These are phyloP conservation scores for Hyaloperonospora brassicae DNA, from an alignment of 352 stramenopile species.

Conservation along the genomic window DNA sequence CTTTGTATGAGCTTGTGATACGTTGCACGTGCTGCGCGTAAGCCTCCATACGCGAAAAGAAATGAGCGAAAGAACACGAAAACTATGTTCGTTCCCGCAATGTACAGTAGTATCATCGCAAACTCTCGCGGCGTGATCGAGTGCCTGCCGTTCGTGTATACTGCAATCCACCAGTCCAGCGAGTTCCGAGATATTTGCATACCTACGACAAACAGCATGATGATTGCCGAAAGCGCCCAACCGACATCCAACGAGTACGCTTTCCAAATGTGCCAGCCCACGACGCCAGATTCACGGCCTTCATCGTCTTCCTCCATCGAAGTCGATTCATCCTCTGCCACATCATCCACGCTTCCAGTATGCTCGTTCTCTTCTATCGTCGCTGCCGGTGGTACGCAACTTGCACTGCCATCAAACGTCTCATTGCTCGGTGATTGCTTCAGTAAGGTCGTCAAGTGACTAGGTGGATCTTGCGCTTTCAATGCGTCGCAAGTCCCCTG, in stretches of 20 bases:
- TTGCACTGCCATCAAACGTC: neutral
- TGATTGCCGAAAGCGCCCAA: conserved; percentile 31
- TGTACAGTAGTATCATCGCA: conserved; percentile 47
- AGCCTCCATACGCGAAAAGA: conserved; percentile 74
- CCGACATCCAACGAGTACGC: conserved; percentile 51
- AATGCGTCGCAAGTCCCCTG: conserved; percentile 25
- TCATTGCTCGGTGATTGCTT: conserved; percentile 6
- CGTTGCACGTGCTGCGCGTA: conserved; percentile 54
- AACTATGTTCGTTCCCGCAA: conserved; percentile 59
- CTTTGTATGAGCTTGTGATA: conserved; percentile 47
- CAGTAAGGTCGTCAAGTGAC: conserved; percentile 27
- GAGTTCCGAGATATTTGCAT: conserved; percentile 81
- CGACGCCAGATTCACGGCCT: conserved; percentile 47
- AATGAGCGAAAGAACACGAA: conserved; percentile 68
- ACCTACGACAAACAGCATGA: conserved; percentile 40
- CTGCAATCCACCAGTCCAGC: conserved; percentile 78
- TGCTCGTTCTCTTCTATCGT: neutral
- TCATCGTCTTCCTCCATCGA: conserved; percentile 35
- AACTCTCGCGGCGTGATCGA: conserved; percentile 43
- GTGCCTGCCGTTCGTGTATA: conserved; percentile 65
- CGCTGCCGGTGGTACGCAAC: neutral
- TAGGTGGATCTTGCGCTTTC: conserved; percentile 13
- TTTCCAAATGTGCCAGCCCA: conserved; percentile 55
- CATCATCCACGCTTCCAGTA: conserved; percentile 1
- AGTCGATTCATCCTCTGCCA: conserved; percentile 3